phyloP scores from a whole-genome alignment of 2,329 filamentous ascomycete species.

The Tolypocladium cylindrosporum region DNA sequence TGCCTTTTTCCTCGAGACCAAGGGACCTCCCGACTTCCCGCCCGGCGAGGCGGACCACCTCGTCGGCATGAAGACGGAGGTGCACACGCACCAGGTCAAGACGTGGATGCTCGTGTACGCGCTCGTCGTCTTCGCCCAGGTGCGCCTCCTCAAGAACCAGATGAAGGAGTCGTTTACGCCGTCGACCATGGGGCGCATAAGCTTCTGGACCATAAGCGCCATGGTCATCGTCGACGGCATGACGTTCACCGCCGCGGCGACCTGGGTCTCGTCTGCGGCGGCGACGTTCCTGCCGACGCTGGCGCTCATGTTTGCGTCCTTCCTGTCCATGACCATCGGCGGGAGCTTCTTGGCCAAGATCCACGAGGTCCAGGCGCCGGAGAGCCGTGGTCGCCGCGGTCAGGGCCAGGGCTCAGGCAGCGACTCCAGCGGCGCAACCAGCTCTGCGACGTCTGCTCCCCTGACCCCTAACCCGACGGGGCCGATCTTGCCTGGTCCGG shows the following conservation, averaged over 20 bases:
- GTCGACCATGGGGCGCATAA: conserved; percentile 56
- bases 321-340: conserved; percentile 47
- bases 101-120: conserved; percentile 49
- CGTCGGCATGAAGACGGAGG: conserved; percentile 49
- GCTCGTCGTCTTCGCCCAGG: conserved; percentile 48
- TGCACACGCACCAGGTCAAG: conserved; percentile 45
- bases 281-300: conserved; percentile 48
- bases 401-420: conserved; percentile 11
- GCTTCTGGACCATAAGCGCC: conserved; percentile 50
- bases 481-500: conserved; percentile 29
- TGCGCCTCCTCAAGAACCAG: conserved; percentile 51
- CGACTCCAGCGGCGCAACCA: conserved; percentile 12
- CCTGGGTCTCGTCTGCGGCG: conserved; percentile 44
- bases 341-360: conserved; percentile 50
- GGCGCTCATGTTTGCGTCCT: conserved; percentile 37
- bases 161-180: conserved; percentile 58
- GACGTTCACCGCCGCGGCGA: conserved; percentile 44
- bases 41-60: conserved; percentile 44
- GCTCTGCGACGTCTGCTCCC: conserved; percentile 13
- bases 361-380: conserved; percentile 45
- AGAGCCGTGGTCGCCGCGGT: conserved; percentile 41
- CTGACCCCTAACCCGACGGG: conserved; percentile 14
- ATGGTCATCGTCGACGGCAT: conserved; percentile 56
- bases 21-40: conserved; percentile 48
- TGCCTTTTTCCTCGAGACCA: conserved; percentile 54